Evolutionary conservation across 768 basidiomycete genomes (phyloP).

Genomic region (Pulveroboletus ravenelii): DNA sequence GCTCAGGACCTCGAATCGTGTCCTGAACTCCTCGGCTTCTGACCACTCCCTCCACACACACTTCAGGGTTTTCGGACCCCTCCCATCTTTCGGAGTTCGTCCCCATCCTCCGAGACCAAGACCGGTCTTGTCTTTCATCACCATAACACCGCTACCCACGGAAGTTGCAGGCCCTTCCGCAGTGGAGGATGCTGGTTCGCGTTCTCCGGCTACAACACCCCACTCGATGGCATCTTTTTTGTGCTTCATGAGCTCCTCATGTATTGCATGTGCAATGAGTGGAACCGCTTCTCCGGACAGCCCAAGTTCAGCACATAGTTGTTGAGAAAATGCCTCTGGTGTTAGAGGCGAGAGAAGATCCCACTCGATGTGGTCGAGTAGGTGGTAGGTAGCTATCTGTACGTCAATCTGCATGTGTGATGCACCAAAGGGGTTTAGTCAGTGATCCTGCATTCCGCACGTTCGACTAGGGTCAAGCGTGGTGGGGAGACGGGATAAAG

Average conservation of each 20-base stretch:
- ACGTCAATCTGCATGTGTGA: conserved; percentile 77
- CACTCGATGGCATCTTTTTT: conserved; percentile 94
- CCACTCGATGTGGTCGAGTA: conserved; percentile 97
- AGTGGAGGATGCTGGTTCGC: conserved; percentile 24
- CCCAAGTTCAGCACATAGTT: conserved; percentile 81
- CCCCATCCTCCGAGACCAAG: conserved; percentile 72
- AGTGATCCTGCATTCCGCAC: conserved; percentile 10
- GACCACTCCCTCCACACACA: conserved; percentile 96
- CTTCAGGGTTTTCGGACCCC: conserved; percentile 75
- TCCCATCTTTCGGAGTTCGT: conserved; percentile 68
- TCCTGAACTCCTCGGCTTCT: conserved; percentile 87
- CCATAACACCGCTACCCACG: conserved; percentile 38
- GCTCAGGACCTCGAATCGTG: conserved; percentile 79
- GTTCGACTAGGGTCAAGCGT: conserved; percentile 6
- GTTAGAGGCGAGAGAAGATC: conserved; percentile 91
- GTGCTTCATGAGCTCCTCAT: conserved; percentile 93
- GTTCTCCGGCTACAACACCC: conserved; percentile 73
- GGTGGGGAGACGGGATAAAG: conserved; percentile 8
- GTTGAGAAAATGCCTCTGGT: conserved; percentile 77
- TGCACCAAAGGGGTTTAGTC: conserved; percentile 2
- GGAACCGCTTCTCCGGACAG: conserved; percentile 84
- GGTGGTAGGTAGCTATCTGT: conserved; percentile 87
- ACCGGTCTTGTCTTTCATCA: conserved; percentile 80
- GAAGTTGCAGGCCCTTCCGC: conserved; percentile 14
- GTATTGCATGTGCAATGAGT: conserved; percentile 87